phyloP scores from a whole-genome alignment of 2,329 filamentous ascomycete genomes.

The Cercospora berteroae region DNA sequence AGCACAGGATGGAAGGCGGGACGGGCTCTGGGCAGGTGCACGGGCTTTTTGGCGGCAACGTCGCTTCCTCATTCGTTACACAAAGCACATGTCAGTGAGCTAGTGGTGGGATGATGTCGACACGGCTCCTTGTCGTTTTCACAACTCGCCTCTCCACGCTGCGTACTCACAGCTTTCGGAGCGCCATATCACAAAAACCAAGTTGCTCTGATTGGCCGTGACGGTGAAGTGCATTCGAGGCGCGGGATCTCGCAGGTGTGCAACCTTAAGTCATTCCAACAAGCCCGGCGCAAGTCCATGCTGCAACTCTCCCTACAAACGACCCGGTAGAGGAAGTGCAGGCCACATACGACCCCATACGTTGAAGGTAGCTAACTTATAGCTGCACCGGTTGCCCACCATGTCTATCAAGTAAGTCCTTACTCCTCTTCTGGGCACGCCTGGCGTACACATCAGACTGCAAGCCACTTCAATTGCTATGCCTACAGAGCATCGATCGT shows the following conservation, averaged over 20 bases:
- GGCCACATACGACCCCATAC: not conserved
- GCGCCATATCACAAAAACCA: not conserved
- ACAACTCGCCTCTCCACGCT: not conserved
- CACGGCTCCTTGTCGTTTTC: not conserved
- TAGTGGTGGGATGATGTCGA: not conserved
- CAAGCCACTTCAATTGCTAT: not conserved
- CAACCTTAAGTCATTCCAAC: not conserved
- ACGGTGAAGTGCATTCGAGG: constrained; percentile 1
- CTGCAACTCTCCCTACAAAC: not conserved
- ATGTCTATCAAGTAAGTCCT: constrained; percentile 31
- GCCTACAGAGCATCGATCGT: not conserved
- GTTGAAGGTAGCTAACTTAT: not conserved
- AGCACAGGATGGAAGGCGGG: not conserved
- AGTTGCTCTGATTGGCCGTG: not conserved
- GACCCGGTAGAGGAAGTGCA: constrained; percentile 1
- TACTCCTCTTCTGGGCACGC: not conserved
- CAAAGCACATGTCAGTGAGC: constrained; percentile 1
- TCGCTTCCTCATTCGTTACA: constrained; percentile 1
- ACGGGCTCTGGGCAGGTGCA: not conserved
- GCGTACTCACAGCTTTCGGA: not conserved
- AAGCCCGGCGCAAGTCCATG: not conserved
- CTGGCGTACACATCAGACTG: not conserved
- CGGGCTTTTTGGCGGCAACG: not conserved
- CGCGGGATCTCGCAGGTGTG: constrained; percentile 6
- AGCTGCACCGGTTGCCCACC: constrained; percentile 8